Evolutionary conservation across 768 basidiomycete species (phyloP), one percentile per base, ranked within the genome.

Genomic region (Xerocomellus dryophilus): DNA sequence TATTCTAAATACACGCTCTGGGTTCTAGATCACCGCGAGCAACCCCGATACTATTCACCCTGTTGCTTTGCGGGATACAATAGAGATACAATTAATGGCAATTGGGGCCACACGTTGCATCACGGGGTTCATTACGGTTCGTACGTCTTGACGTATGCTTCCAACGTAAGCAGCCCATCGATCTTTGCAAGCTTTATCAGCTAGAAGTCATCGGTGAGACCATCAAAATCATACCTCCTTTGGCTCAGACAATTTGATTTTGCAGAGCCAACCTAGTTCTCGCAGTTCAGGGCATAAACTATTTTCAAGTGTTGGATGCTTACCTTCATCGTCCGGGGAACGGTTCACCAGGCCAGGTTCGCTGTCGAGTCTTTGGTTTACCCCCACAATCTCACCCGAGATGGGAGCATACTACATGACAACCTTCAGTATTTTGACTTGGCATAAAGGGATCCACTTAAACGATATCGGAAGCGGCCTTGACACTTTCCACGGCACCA

Each of bases 401-500:
- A 98, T 81, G 27, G 97, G 97, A 5, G 96, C 92, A 72, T 90
- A 99, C 91, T 93, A 56, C 12, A 51, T 11, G 36, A 34, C 27
- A 34, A 18, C 27, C 8, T 3, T 56, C 56, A 66, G 62, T 50
- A 46, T 17, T 44, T 51, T 23, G 47, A 43, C n/a, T 6, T 23
- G 38, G 51, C 10, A 35, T 14, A 38, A 54, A 27, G 10, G 53
- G 7, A 44, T 34, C 3, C 23, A 74, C 79, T 70, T 55, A 72
- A 44, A 90, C 91, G 66, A 98, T 94, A 67, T 98, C 94, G 2
- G 94, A 95, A 36, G 93, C 93, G 27, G 94, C 94, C 70, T 98
- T 98, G 52, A 97, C 94, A 57, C 93, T 96, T 72, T 97, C 94
- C 10, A 98, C 93, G 7, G 90, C 90, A 46, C 94, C 94, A 68